These are phyloP conservation scores for Aspergillus tamarii DNA, from an alignment of 2,329 filamentous ascomycete genomes.

Conservation along the genomic window DNA sequence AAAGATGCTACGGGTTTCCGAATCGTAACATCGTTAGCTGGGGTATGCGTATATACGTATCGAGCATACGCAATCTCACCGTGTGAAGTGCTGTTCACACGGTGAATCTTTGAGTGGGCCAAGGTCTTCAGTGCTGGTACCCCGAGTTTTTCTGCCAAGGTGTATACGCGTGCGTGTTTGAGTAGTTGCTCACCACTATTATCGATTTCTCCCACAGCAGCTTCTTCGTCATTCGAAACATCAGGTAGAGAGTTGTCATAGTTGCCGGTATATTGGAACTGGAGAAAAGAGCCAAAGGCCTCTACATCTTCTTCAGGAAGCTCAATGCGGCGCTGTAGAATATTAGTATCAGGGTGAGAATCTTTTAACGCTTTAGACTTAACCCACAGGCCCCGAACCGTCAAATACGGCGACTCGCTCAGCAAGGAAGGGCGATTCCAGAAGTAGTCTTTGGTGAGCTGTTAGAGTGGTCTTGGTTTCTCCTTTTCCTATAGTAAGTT, in stretches of 20 bases:
- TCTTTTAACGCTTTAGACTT: background rate
- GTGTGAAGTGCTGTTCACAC: slow-evolving; percentile 81
- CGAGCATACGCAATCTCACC: slow-evolving; percentile 91
- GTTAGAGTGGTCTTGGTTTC: slow-evolving; percentile 66
- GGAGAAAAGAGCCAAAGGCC: slow-evolving; percentile 76
- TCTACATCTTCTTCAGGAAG: slow-evolving; percentile 70
- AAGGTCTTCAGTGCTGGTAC: slow-evolving; percentile 71
- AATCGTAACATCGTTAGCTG: slow-evolving; percentile 69
- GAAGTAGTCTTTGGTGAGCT: slow-evolving; percentile 78
- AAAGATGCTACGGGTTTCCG: slow-evolving; percentile 85
- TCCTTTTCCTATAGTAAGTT: slow-evolving; percentile 65
- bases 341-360: slow-evolving; percentile 3
- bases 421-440: slow-evolving; percentile 74
- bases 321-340: slow-evolving; percentile 65
- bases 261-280: slow-evolving; percentile 82
- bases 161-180: slow-evolving; percentile 88
- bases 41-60: slow-evolving; percentile 82
- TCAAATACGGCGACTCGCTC: slow-evolving; percentile 65
- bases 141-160: slow-evolving; percentile 77
- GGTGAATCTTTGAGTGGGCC: slow-evolving; percentile 87
- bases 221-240: slow-evolving; percentile 67
- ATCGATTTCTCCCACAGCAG: slow-evolving; percentile 67
- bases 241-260: slow-evolving; percentile 72
- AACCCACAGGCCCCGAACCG: slow-evolving; percentile 63
- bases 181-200: slow-evolving; percentile 81